phyloP scores from a whole-genome alignment of 148 eudicot genomes.

The Vaccinium darrowii region DNA sequence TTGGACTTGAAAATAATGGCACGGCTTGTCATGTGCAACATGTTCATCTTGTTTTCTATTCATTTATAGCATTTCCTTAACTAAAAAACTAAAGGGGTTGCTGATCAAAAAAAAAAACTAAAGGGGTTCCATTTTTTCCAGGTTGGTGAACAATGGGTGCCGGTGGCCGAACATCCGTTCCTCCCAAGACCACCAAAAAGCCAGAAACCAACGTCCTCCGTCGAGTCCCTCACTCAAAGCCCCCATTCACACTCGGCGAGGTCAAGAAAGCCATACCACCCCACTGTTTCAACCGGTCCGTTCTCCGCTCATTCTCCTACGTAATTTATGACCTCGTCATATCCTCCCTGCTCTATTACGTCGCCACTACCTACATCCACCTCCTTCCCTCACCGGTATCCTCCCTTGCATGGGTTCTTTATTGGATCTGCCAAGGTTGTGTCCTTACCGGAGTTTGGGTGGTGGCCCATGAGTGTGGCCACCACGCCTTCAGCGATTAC shows the following conservation, averaged over 20 bases:
- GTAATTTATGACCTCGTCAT: slow-evolving; percentile 54
- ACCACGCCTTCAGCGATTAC: no score
- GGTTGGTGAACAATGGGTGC: slow-evolving; percentile 6
- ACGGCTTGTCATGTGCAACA: neutral
- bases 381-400: slow-evolving; percentile 55
- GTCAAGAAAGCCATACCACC: slow-evolving; percentile 12
- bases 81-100: neutral
- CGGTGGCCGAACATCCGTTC: no score
- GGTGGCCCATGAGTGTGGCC: slow-evolving; percentile 40
- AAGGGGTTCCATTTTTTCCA: no score
- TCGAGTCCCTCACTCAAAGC: no score
- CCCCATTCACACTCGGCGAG: no score
- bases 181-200: no score
- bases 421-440: slow-evolving; percentile 52
- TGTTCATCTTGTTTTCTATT: neutral
- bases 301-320: slow-evolving; percentile 70
- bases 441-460: slow-evolving; percentile 60
- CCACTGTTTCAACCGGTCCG: slow-evolving; percentile 80
- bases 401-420: slow-evolving; percentile 67
- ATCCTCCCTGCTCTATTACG: slow-evolving; percentile 10
- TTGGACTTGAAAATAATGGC: neutral
- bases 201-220: no score
- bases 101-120: no score
- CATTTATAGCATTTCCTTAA: neutral
- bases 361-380: slow-evolving; percentile 58